These are phyloP conservation scores for Excoecaria agallocha DNA, from an alignment of 345 rosid species.

Conservation along the genomic window DNA sequence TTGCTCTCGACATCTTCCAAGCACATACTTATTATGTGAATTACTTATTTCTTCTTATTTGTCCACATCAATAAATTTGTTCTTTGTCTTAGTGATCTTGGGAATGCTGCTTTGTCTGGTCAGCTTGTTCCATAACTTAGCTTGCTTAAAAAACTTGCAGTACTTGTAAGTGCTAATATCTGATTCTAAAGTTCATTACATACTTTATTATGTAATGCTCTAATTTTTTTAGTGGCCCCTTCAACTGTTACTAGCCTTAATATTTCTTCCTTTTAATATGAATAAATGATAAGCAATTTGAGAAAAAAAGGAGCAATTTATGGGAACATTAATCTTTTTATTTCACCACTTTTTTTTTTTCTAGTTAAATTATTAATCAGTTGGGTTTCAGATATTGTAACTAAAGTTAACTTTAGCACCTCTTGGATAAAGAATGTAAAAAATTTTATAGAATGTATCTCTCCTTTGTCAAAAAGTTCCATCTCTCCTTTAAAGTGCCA, in stretches of 20 bases:
- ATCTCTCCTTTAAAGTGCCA: not conserved
- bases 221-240: too few species aligned
- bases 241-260: not conserved
- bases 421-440: too few species aligned
- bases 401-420: not conserved
- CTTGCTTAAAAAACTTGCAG: constrained; percentile 83
- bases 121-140: constrained; percentile 93
- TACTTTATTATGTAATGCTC: not conserved
- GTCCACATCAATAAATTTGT: constrained; percentile 7
- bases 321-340: not conserved
- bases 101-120: constrained; percentile 94
- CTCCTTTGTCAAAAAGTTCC: not conserved
- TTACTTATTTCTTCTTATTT: not conserved
- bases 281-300: not conserved
- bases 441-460: not conserved
- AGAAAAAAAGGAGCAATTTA: not conserved
- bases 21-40: not conserved
- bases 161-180: constrained; percentile 60
- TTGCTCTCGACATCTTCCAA: constrained; percentile 13
- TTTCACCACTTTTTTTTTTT: not conserved
- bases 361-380: not conserved
- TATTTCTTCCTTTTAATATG: not conserved
- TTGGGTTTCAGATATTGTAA: too few species aligned
- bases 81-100: constrained; percentile 65
- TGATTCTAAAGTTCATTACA: constrained; percentile 3